Evolutionary conservation across 345 rosid species (phyloP), one percentile per base, ranked within the genome.

Genomic region (Carallia brachiata): DNA sequence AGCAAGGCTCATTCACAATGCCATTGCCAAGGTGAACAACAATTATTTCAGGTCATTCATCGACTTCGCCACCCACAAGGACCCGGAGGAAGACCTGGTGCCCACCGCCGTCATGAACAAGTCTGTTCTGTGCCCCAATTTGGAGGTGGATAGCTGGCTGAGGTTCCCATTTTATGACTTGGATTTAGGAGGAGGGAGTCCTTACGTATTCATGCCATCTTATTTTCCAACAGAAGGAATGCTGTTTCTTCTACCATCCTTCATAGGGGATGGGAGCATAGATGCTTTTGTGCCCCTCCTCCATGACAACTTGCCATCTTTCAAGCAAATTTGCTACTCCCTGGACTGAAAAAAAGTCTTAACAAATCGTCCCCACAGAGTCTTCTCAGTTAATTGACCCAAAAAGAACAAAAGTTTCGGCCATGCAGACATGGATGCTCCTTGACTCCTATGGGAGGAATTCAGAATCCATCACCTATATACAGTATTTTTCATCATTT

Each of bases 111-210:
- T 36, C 27, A 28, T 52, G 55, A 68, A 54, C 17, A 27, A 36
- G 39, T 60, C 69, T 2, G 60, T 55, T n/a, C 18, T 78, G 63
- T 75, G 70, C 40, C 76, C 79, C 2, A 60, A 80, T 66, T 12
- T 80, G 53, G 78, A 80, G 37, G 78, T 77, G 50, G 76, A 80
- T 53, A 76, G 80, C 55, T 80, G 84, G 83, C 59, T 80, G 23
- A 67, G 75, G 56, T 74, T 80, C 4, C 84, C 84, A 1, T 77
- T 80, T 67, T 67, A 70, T 37, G 80, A 80, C 44, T 66, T 77
- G 36, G 78, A 80, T 70, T 80, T 73, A 37, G 72, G 78, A 1
- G 66, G 78, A 16, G 78, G 83, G 44, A 30, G 73, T 34, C 80
- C 84, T 8, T 70, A 47, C 63, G 30, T 73, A 48, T 80, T 80